Evolutionary conservation across 176 grass and related monocot species (phyloP), one percentile per base, ranked within the genome.

Genomic region (Zoysia pacifica): DNA sequence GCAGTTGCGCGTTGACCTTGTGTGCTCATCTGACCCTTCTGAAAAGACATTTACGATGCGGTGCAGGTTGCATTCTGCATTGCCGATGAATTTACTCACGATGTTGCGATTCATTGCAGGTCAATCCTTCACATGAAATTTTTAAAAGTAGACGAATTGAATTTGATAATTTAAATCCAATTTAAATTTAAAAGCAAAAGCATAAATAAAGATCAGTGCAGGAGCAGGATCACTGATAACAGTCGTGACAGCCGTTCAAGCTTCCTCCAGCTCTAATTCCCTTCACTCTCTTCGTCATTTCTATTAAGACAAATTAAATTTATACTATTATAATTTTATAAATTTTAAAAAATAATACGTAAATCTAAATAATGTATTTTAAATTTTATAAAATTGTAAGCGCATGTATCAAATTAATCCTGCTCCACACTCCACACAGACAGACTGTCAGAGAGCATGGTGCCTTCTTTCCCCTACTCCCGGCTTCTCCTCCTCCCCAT

Each of bases 401-500:
- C 9, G 1, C 28, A 28, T 28, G 28, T 28, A 28, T 28, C 28
- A 28, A 28, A 28, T 0, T 28, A 28, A 28, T 28, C 28, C 0
- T 28, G 19, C 48, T 6, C 14, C 52, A 11, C 1, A 0, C 18
- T 48, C 63, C 13, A 7, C 13, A 7, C 45, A 65, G 70, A 36
- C 14, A 56, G 59, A 20, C n/a, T 10, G 1, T 15, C 47, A 44
- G 16, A 20, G 43, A 45, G 13, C 7, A 45, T 65, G 40, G 85
- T 89, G 87, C 37, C 71, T 38, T 37, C 81, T 42, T 48, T 42
- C 3, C 8, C 18, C 4, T 48, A 2, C 11, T 43, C 10, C 9
- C 63, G 72, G 54, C 20, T 77, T 6, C 78, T 65, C 9, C 11
- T 78, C 6, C 50, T 55, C 46, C 14, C 81, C 70, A 35, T 87